Conservation (phyloP, 371 early-diverging fungal species). For the Choanephora cucurbitarum region DNA sequence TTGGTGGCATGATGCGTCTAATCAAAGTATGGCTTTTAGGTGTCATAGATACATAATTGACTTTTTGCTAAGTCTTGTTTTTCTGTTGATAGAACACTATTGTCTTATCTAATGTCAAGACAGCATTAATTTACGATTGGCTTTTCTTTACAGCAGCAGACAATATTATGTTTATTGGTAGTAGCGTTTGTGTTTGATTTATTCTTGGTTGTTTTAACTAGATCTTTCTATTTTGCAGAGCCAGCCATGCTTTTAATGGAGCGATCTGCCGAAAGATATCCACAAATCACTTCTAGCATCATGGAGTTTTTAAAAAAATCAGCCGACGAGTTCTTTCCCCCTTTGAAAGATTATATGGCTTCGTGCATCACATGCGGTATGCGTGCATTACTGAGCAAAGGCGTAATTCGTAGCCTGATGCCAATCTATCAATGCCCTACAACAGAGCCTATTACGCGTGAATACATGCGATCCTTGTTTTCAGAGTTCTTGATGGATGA, state of each 20-base stretch:
- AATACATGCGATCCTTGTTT: conserved; percentile 35
- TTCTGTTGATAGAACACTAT: conserved; percentile 40
- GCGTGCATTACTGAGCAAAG: conserved; percentile 60
- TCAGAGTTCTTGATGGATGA: conserved; percentile 24
- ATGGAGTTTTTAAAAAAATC: conserved; percentile 65
- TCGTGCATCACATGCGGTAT: conserved; percentile 58
- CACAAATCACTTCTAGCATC: conserved; percentile 63
- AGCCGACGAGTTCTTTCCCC: conserved; percentile 63
- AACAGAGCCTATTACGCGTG: conserved; percentile 28
- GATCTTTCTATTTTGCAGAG: conserved; percentile 40
- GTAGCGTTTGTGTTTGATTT: not conserved
- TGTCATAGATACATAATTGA: too few relatives aligned
- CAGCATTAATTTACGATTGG: conserved; percentile 80
- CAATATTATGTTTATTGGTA: conserved; percentile 80
- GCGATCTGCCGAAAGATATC: conserved; percentile 66
- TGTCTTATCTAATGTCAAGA: conserved; percentile 66
- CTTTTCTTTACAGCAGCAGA: conserved; percentile 70
- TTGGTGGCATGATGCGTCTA: conserved; percentile 62
- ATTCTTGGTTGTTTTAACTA: not conserved
- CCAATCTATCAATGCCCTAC: conserved; percentile 39
- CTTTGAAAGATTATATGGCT: conserved; percentile 51
- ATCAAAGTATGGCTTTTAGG: conserved; percentile 48
- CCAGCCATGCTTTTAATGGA: conserved; percentile 77
- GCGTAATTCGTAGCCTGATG: conserved; percentile 57
- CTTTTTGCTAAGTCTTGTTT: too few relatives aligned